These are phyloP conservation scores for Houttuynia cordata DNA, from an alignment of 164 flowering plant genomes.

Conservation along the genomic window DNA sequence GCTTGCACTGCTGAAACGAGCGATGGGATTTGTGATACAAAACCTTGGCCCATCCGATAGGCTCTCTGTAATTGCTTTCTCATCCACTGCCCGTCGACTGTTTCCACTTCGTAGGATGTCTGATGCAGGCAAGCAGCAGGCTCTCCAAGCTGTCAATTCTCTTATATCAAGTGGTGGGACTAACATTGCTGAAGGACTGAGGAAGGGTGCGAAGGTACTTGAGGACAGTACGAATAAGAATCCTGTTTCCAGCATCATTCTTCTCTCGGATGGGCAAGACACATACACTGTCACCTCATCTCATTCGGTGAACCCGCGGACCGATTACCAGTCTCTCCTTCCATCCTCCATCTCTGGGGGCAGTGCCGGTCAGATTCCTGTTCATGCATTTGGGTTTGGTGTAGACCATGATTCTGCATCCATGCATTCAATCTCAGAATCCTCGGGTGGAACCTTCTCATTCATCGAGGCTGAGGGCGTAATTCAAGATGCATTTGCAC, in stretches of 20 bases:
- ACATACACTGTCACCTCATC: conserved; percentile 41
- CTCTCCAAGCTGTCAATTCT: conserved; percentile 74
- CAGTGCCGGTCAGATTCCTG: conserved; percentile 50
- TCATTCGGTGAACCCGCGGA: conserved; percentile 14
- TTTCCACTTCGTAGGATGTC: conserved; percentile 80
- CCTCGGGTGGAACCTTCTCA: conserved; percentile 95
- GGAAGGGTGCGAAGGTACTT: conserved; percentile 71
- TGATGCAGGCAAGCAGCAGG: conserved; percentile 59
- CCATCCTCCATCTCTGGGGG: conserved; percentile 31
- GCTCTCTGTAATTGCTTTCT: conserved; percentile 89
- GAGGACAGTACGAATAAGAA: conserved; percentile 62
- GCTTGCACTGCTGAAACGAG: conserved; percentile 80
- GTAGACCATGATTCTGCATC: conserved; percentile 79
- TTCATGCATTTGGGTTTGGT: conserved; percentile 93
- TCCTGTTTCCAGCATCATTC: conserved; percentile 69
- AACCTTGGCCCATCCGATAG: conserved; percentile 83
- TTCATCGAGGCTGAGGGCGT: conserved; percentile 79
- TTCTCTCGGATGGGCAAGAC: conserved; percentile 94
- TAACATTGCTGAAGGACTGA: conserved; percentile 79
- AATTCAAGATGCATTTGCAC: conserved; percentile 97
- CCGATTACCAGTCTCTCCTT: conserved; percentile 44
- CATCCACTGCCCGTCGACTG: conserved; percentile 77
- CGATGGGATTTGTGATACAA: conserved; percentile 91
- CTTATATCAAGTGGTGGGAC: conserved; percentile 79
- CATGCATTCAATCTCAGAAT: conserved; percentile 84